phyloP scores from a whole-genome alignment of 2,329 filamentous ascomycete species.

The Chrysoporthe cubensis region DNA sequence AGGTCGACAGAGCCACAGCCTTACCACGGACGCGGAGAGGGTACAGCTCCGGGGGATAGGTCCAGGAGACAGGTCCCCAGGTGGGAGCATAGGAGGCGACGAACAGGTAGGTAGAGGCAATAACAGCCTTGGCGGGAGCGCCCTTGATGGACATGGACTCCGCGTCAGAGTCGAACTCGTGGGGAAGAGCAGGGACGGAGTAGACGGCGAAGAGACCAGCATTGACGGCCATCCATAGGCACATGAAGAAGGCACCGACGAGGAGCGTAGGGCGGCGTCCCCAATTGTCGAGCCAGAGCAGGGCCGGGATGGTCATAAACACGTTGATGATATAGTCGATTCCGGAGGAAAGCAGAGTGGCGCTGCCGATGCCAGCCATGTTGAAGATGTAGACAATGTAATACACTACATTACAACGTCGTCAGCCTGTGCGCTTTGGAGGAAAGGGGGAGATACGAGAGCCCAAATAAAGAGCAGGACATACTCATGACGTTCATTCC shows the following conservation, averaged over 20 bases:
- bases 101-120: slow-evolving; percentile 69
- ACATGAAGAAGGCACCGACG: slow-evolving; percentile 69
- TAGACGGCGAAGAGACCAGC: slow-evolving; percentile 51
- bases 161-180: slow-evolving; percentile 44
- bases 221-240: slow-evolving; percentile 51
- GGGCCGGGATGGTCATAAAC: slow-evolving; percentile 74
- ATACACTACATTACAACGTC: slow-evolving; percentile 51
- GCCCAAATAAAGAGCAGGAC: slow-evolving; percentile 21
- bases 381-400: slow-evolving; percentile 72
- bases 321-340: slow-evolving; percentile 84
- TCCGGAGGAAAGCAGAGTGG: slow-evolving; percentile 65
- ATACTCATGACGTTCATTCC: slow-evolving; percentile 75
- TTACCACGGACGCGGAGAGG: slow-evolving; percentile 46
- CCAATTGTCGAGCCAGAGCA: slow-evolving; percentile 76
- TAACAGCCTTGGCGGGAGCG: slow-evolving; percentile 57
- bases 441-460: too few species aligned
- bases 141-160: slow-evolving; percentile 55
- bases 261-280: slow-evolving; percentile 72
- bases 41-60: slow-evolving; percentile 53
- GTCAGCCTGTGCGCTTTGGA: background rate
- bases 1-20: slow-evolving; percentile 40
- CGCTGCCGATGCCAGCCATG: slow-evolving; percentile 69
- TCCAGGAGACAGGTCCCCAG: slow-evolving; percentile 50
- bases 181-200: slow-evolving; percentile 39
- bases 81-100: slow-evolving; percentile 56